These are phyloP conservation scores for Flaveria bidentis DNA, from an alignment of 129 eudicot genomes.

Conservation along the genomic window DNA sequence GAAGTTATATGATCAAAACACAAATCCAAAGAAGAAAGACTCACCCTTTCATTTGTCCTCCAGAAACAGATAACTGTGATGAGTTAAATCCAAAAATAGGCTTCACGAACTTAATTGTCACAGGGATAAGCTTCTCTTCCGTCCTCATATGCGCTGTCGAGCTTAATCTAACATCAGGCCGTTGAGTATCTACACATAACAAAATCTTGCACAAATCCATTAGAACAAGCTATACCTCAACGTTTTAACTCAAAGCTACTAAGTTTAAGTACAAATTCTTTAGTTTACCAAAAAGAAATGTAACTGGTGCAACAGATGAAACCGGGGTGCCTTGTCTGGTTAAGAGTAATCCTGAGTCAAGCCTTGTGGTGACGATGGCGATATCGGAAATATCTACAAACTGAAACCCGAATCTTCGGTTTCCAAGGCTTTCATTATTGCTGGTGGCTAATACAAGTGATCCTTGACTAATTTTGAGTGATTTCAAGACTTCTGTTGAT, in stretches of 20 bases:
- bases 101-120: constrained; percentile 72
- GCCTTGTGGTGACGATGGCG: constrained; percentile 59
- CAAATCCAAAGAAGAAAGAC: constrained; percentile 16
- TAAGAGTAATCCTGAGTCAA: constrained; percentile 48
- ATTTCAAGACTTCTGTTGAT: constrained; percentile 62
- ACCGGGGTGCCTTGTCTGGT: constrained; percentile 82
- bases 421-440: constrained; percentile 48
- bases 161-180: constrained; percentile 84
- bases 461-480: constrained; percentile 67
- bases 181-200: constrained; percentile 59
- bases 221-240: not conserved
- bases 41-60: constrained; percentile 70
- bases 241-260: constrained; percentile 13
- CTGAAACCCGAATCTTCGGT: constrained; percentile 87
- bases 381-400: constrained; percentile 46
- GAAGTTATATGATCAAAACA: not conserved
- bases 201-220: not conserved
- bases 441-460: constrained; percentile 59
- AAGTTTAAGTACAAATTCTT: not conserved
- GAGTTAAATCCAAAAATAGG: constrained; percentile 89
- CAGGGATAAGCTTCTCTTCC: constrained; percentile 51
- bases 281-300: constrained; percentile 80
- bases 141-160: constrained; percentile 68
- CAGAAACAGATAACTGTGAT: constrained; percentile 60
- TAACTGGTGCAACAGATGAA: constrained; percentile 73